Evolutionary conservation across 495 filamentous ascomycete genomes (phyloP), one percentile per base, ranked within the genome.

Genomic region (Penicillium longicatenatum): DNA sequence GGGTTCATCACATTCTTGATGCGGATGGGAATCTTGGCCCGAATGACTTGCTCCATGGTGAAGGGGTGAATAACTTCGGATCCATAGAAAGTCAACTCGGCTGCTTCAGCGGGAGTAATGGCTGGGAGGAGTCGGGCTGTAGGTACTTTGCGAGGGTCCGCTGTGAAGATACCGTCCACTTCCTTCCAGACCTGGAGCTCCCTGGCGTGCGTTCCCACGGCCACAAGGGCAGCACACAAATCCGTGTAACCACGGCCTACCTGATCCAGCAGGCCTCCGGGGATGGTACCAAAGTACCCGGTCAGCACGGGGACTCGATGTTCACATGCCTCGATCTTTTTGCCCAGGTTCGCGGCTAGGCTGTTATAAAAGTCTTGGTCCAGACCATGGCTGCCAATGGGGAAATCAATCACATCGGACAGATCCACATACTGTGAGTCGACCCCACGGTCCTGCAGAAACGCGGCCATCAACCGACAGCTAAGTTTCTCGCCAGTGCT

Each of bases 1-100:
- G 95, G 92, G 64, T 97, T 97, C 77, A 95, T 93, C 68, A 98
- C 94, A 70, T 98, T 98, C 78, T 98, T 97, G 73, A 98, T 98
- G 55, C 94, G 90, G 63, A 97, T 95, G 9, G 89, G 91, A 70
- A 98, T 98, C 52, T 83, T 82, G 3, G 93, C 92, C 50, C 86
- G 89, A 70, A 98, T 96, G 50, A 94, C 94, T 70, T 97, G 94
- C 74, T 98, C 92, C 91, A 98, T 98, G 52, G 94, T 98, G 67
- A 97, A 88, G 49, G 94, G 94, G 65, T 98, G 94, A 61, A 98
- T 97, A 62, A 98, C 94, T 70, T 96, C 91, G 17, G 90, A 92
- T 59, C 92, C 92, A 69, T 95, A 96, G 67, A 94, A 96, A 10
- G 92, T 96, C 61, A 96, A 79, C 69, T 96, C 92, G 7, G 92